Conservation (phyloP, 2,329 filamentous ascomycete genomes). For the Alternaria dauci region DNA sequence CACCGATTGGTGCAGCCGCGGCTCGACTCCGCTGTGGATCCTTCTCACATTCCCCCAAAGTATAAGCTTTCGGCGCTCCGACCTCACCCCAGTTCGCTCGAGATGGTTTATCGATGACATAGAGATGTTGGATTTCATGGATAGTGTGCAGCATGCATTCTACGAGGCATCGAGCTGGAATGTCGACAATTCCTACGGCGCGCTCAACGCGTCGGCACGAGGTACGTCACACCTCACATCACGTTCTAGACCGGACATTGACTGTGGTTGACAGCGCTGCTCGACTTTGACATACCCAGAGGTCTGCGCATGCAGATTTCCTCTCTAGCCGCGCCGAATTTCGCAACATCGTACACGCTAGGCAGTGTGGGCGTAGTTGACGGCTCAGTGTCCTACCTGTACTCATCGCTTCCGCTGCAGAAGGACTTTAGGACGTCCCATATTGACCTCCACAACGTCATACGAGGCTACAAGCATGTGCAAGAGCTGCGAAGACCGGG, state of each 20-base stretch:
- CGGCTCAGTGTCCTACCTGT: slow-evolving; percentile 96
- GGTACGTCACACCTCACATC: slow-evolving; percentile 59
- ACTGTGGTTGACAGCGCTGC: slow-evolving; percentile 66
- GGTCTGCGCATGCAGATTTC: slow-evolving; percentile 88
- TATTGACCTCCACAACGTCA: slow-evolving; percentile 78
- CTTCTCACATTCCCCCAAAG: slow-evolving; percentile 11
- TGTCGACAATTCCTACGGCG: slow-evolving; percentile 88
- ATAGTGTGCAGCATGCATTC: slow-evolving; percentile 92
- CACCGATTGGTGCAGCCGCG: slow-evolving; percentile 41
- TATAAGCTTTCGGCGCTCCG: slow-evolving; percentile 2
- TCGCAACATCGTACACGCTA: slow-evolving; percentile 92
- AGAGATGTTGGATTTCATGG: slow-evolving; percentile 94
- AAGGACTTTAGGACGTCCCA: slow-evolving; percentile 73
- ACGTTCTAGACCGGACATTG: slow-evolving; percentile 14
- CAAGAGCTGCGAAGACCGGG: slow-evolving; percentile 68
- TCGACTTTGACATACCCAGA: slow-evolving; percentile 86
- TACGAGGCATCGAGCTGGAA: slow-evolving; percentile 88
- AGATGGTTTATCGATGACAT: slow-evolving; percentile 36
- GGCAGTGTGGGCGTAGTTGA: slow-evolving; percentile 91
- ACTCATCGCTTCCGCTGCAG: slow-evolving; percentile 82
- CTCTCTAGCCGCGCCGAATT: slow-evolving; percentile 89
- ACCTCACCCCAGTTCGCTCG: slow-evolving; percentile 9
- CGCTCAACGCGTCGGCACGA: slow-evolving; percentile 82
- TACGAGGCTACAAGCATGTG: slow-evolving; percentile 84
- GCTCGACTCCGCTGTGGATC: slow-evolving; percentile 24